Conservation (phyloP, 805 yeast genomes). For the Myxozyma neotropica region DNA sequence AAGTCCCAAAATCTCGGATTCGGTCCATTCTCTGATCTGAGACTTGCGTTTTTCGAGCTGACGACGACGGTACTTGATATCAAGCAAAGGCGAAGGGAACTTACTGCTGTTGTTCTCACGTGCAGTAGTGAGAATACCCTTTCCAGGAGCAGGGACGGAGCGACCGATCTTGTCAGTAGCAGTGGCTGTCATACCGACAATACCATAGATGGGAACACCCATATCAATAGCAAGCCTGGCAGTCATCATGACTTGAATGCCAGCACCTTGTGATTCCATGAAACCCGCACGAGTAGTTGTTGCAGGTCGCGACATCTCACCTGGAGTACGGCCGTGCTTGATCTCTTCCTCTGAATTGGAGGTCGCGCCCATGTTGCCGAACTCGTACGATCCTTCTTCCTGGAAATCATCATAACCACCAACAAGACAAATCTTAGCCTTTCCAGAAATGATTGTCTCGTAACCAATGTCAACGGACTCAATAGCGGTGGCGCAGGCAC, state of each 20-base stretch:
- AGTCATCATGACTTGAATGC: slow-evolving; percentile 94
- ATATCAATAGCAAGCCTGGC: slow-evolving; percentile 91
- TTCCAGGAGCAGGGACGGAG: slow-evolving; percentile 99
- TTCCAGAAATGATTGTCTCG: slow-evolving; percentile 89
- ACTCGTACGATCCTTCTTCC: slow-evolving; percentile 97
- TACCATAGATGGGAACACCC: slow-evolving; percentile 99
- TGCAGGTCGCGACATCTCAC: slow-evolving; percentile 98
- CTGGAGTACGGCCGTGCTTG: slow-evolving; percentile 95
- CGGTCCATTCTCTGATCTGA: slow-evolving; percentile 85
- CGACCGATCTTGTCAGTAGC: slow-evolving; percentile 98
- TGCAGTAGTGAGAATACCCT: slow-evolving; percentile 98
- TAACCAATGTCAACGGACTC: slow-evolving; percentile 96
- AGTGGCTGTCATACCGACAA: slow-evolving; percentile 90
- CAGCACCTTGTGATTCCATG: slow-evolving; percentile 99
- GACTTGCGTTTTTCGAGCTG: slow-evolving; percentile 77
- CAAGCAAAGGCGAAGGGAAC: slow-evolving; percentile 77
- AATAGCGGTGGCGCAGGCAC: slow-evolving; percentile 99
- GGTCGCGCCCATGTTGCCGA: slow-evolving; percentile 98
- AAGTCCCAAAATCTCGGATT: slow-evolving; percentile 70
- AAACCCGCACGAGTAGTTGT: slow-evolving; percentile 95
- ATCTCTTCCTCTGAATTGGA: slow-evolving; percentile 85
- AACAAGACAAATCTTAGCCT: slow-evolving; percentile 93
- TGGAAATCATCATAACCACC: slow-evolving; percentile 99
- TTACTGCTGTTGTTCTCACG: slow-evolving; percentile 85
- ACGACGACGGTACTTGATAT: slow-evolving; percentile 89